phyloP scores from a whole-genome alignment of 768 basidiomycete species.

The Suillus hirtellus region DNA sequence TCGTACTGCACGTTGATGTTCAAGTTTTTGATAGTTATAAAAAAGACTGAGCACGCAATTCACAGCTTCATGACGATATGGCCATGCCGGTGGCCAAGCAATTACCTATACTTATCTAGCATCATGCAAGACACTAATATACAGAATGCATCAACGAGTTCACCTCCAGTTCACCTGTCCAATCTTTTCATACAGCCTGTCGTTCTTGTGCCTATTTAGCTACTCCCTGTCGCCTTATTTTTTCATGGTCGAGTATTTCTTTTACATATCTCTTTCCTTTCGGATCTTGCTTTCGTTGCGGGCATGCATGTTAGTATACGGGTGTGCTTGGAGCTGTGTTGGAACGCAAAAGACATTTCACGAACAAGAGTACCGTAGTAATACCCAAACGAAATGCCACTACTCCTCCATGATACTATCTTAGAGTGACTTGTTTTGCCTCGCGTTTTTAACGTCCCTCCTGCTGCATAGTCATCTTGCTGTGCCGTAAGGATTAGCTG shows the following conservation, averaged over 20 bases:
- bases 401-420: not conserved
- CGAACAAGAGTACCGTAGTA: slow-evolving; percentile 11
- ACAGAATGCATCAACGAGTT: slow-evolving; percentile 8
- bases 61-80: slow-evolving; percentile 3
- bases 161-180: slow-evolving; percentile 11
- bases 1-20: slow-evolving; percentile 6
- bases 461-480: not conserved
- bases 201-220: slow-evolving; percentile 19
- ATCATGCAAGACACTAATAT: slow-evolving; percentile 12
- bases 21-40: slow-evolving; percentile 30
- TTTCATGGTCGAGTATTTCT: slow-evolving; percentile 18
- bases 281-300: slow-evolving; percentile 17
- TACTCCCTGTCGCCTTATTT: slow-evolving; percentile 16
- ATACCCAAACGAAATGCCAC: slow-evolving; percentile 10
- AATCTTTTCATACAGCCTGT: slow-evolving; percentile 16
- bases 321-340: slow-evolving; percentile 11
- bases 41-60: slow-evolving; percentile 29
- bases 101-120: slow-evolving; percentile 19
- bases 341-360: slow-evolving; percentile 7
- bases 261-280: slow-evolving; percentile 18
- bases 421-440: not conserved
- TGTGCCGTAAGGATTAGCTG: not conserved
- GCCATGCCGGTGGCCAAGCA: not conserved
- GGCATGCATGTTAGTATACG: slow-evolving; percentile 15
- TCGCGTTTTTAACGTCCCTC: not conserved